phyloP scores from a whole-genome alignment of 768 basidiomycete species.

The Hygrocybe punicea region DNA sequence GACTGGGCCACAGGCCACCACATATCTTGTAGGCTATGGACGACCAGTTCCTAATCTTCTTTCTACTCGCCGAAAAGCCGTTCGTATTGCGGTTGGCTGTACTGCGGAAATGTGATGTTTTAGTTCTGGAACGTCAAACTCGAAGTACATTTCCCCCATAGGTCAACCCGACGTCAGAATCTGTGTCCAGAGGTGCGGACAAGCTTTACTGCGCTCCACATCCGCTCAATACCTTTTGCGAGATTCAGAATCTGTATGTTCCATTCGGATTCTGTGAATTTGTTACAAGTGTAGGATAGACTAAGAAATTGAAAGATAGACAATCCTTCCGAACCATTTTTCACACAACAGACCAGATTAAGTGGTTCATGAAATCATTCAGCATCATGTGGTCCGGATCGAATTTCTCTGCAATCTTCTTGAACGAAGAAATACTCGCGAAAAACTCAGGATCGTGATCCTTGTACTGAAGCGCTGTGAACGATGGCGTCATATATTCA shows the following conservation, averaged over 20 bases:
- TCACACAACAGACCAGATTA: conserved; percentile 1
- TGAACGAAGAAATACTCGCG: conserved; percentile 3
- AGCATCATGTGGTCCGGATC: conserved; percentile 1
- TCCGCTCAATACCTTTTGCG: too few species aligned
- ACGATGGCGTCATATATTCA: conserved; percentile 2
- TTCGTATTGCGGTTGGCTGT: conserved; percentile 10
- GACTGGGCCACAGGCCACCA: conserved; percentile 5
- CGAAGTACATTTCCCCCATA: background rate
- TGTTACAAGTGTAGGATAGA: too few species aligned
- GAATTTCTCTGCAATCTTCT: conserved; percentile 1
- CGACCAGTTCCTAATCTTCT: conserved; percentile 7
- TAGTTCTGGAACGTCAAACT: background rate
- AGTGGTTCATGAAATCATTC: conserved; percentile 1
- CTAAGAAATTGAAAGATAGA: too few species aligned
- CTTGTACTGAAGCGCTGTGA: background rate
- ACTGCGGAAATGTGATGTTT: conserved; percentile 6
- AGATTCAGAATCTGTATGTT: too few species aligned
- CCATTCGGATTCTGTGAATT: too few species aligned
- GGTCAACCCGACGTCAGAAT: too few species aligned
- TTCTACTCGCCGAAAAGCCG: conserved; percentile 4
- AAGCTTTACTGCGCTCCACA: too few species aligned
- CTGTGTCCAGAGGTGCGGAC: too few species aligned
- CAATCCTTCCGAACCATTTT: background rate
- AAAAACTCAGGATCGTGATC: conserved; percentile 2
- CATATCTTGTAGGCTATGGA: conserved; percentile 9